Evolutionary conservation across 1,284 basidiomycete species (phyloP).

Genomic region (Waitea zeae): DNA sequence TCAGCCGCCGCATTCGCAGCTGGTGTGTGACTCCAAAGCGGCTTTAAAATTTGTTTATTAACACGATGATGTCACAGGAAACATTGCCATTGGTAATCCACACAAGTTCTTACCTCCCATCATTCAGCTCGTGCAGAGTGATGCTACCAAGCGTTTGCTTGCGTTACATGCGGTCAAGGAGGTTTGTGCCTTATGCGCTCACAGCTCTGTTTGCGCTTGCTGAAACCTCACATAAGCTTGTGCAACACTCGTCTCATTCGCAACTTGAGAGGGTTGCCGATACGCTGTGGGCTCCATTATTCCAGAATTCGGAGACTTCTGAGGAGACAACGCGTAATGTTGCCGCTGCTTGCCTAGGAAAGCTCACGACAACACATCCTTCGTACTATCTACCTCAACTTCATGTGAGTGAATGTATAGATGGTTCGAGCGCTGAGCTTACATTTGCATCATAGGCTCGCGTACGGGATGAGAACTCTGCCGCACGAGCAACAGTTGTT

Average conservation of each 20-base stretch:
- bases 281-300: slow-evolving; percentile 78
- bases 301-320: slow-evolving; percentile 67
- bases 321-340: slow-evolving; percentile 91
- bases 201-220: slow-evolving; percentile 1
- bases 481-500: slow-evolving; percentile 78
- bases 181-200: too few relatives aligned
- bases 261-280: slow-evolving; percentile 80
- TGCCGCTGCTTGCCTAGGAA: slow-evolving; percentile 91
- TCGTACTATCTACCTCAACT: slow-evolving; percentile 80
- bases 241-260: slow-evolving; percentile 72
- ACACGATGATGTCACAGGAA: slow-evolving; percentile 32
- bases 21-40: slow-evolving; percentile 27
- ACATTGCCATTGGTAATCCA: slow-evolving; percentile 86
- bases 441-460: slow-evolving; percentile 27
- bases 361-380: slow-evolving; percentile 84
- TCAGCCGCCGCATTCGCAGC: slow-evolving; percentile 86
- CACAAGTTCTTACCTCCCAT: slow-evolving; percentile 75
- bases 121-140: slow-evolving; percentile 63
- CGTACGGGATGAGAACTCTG: slow-evolving; percentile 47
- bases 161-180: slow-evolving; percentile 91
- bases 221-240: slow-evolving; percentile 37
- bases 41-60: background rate
- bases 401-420: slow-evolving; percentile 36
- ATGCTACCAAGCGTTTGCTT: slow-evolving; percentile 66
- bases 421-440: background rate